Conservation (phyloP, 176 grass and related monocot species). For the Bothriochloa decipiens region DNA sequence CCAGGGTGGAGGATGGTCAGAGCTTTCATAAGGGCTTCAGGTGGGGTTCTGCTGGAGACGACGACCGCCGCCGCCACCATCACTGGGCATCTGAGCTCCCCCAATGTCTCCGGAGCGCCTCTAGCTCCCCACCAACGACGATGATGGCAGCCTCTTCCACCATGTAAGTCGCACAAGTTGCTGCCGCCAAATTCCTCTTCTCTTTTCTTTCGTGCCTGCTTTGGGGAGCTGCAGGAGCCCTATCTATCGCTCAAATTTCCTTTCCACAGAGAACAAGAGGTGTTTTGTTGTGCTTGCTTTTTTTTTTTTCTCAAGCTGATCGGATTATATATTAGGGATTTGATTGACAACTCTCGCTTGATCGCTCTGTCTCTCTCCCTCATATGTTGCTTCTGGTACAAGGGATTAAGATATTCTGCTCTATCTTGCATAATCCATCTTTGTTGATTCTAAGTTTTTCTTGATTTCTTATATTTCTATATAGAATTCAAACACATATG, state of each 20-base stretch:
- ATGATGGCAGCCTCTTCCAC: conserved; percentile 51
- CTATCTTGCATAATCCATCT: background rate
- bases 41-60: conserved; percentile 35
- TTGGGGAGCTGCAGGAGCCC: conserved; percentile 1
- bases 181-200: background rate
- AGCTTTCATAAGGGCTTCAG: conserved; percentile 53
- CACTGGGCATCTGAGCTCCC: conserved; percentile 26
- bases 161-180: conserved; percentile 45
- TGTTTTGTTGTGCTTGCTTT: background rate
- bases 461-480: background rate
- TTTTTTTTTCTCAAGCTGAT: background rate
- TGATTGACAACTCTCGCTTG: background rate
- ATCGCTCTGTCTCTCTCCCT: background rate
- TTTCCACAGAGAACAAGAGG: background rate
- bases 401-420: background rate
- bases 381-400: background rate
- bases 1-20: conserved; percentile 48
- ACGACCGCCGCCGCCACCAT: conserved; percentile 14
- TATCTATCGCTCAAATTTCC: background rate
- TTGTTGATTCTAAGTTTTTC: background rate
- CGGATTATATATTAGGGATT: conserved; percentile 24
- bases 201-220: background rate
- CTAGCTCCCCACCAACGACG: background rate
- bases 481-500: conserved; percentile 25
- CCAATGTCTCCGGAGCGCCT: conserved; percentile 5